Evolutionary conservation across 768 basidiomycete species (phyloP).

Genomic region (Suillus hirtellus): DNA sequence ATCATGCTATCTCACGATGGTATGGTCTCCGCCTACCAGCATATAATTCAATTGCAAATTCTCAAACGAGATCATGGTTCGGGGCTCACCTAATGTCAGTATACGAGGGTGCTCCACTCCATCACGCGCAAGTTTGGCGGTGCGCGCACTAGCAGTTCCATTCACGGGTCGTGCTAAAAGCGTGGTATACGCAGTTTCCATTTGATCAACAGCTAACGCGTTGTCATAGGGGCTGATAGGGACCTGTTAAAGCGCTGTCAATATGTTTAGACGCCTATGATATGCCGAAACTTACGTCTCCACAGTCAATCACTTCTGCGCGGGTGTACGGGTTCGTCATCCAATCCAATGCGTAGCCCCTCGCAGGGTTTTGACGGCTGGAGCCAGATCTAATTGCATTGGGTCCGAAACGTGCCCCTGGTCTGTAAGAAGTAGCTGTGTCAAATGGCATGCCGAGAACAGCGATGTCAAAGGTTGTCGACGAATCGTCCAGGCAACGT

Average conservation of each 20-base stretch:
- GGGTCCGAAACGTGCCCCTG: slow-evolving; percentile 78
- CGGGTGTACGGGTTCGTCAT: slow-evolving; percentile 59
- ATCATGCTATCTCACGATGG: slow-evolving; percentile 47
- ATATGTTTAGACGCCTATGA: neutral
- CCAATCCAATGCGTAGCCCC: slow-evolving; percentile 65
- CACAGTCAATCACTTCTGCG: slow-evolving; percentile 70
- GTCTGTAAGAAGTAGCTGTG: slow-evolving; percentile 49
- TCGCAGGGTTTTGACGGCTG: slow-evolving; percentile 55
- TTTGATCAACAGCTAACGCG: slow-evolving; percentile 73
- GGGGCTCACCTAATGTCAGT: slow-evolving; percentile 41
- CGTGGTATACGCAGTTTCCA: slow-evolving; percentile 76
- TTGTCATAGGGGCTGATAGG: slow-evolving; percentile 79
- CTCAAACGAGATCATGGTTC: neutral
- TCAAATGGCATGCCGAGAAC: slow-evolving; percentile 75
- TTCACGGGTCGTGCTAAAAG: slow-evolving; percentile 54
- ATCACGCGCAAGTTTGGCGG: slow-evolving; percentile 43
- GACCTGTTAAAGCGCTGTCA: slow-evolving; percentile 39
- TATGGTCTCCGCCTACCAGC: slow-evolving; percentile 74
- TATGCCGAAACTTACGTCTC: slow-evolving; percentile 51
- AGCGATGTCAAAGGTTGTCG: slow-evolving; percentile 62
- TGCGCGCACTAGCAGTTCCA: slow-evolving; percentile 9
- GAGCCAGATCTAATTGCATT: slow-evolving; percentile 75
- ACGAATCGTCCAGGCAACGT: slow-evolving; percentile 62
- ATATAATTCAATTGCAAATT: neutral
- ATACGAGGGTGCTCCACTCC: slow-evolving; percentile 65